Base-by-base conservation (phyloP, 2,329 filamentous ascomycete genomes). In the Verticillium albo-atrum region DNA sequence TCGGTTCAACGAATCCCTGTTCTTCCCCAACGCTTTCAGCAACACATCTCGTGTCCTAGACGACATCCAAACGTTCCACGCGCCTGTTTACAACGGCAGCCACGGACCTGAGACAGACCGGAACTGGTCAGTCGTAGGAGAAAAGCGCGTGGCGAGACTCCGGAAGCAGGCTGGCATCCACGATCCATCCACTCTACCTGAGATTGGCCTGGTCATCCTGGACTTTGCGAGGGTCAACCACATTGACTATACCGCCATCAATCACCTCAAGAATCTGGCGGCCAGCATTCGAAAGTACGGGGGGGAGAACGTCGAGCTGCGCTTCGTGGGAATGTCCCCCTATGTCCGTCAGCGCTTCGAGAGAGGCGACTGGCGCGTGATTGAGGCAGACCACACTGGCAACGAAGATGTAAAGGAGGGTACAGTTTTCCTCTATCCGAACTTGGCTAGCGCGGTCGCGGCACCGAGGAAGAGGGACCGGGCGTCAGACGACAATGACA, bases 21-120 rank as follows among this genome's bases (percentile, higher is more conserved):
- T 87, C 70, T 88, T 87, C 73, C 81, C 79, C 62, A 88, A 88
- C 66, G 83, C 84, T 2, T 82, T 83, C 59, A 73, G 78, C 47
- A 70, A 80, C 61, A 84, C 82, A 54, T 75, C 70, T 2, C 70
- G 74, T 7, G 77, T 82, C 20, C 70, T 85, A 17, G 81, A 86
- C 62, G 71, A 74, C 1, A 68, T 85, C 37, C 78, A 82, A 62
- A 80, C 77, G 0, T 73, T 75, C 61, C 76, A 79, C 61, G 71
- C 76, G 0, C 72, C 74, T 0, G 66, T 72, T 3, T 74, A 77
- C 60, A 71, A 73, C 54, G 70, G 73, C 6, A 68, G 71, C 0
- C 68, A 72, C 54, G 54, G 54, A 26, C 54, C 54, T 26, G 54
- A 56, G 54, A 68, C 68, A 0, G 76, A 79, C 27, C 75, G 82